These are phyloP conservation scores for Capsicum rhomboideum DNA, from an alignment of 257 asterid species.

Conservation along the genomic window DNA sequence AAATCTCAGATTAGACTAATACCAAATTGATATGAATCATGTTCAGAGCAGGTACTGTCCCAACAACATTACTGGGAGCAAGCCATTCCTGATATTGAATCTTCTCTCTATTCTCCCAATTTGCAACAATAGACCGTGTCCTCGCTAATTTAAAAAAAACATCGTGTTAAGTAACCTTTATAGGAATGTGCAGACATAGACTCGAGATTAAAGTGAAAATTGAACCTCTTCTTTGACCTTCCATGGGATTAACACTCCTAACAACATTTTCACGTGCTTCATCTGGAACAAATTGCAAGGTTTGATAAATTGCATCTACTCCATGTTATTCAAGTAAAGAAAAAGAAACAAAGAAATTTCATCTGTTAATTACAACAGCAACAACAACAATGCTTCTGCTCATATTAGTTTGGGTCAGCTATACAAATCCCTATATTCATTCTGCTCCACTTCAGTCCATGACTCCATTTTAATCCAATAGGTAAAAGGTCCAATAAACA, in stretches of 20 bases:
- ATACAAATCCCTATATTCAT: background rate
- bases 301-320: background rate
- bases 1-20: constrained; percentile 3
- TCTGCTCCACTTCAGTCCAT: background rate
- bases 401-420: background rate
- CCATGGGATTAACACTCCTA: constrained; percentile 42
- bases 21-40: constrained; percentile 15
- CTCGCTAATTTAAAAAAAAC: constrained; percentile 33
- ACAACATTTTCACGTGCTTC: constrained; percentile 36
- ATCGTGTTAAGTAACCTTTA: constrained; percentile 2
- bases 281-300: constrained; percentile 25
- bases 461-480: background rate
- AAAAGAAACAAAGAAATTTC: background rate
- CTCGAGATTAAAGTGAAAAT: background rate
- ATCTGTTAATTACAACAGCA: background rate
- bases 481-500: background rate
- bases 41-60: constrained; percentile 39
- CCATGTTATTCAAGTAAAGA: background rate
- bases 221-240: constrained; percentile 67
- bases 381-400: background rate
- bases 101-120: constrained; percentile 71
- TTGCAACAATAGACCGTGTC: constrained; percentile 36
- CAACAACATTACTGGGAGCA: constrained; percentile 44
- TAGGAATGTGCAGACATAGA: background rate
- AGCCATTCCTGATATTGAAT: constrained; percentile 38